Evolutionary conservation across 768 basidiomycete genomes (phyloP).

Genomic region (Mycena capillaripes): DNA sequence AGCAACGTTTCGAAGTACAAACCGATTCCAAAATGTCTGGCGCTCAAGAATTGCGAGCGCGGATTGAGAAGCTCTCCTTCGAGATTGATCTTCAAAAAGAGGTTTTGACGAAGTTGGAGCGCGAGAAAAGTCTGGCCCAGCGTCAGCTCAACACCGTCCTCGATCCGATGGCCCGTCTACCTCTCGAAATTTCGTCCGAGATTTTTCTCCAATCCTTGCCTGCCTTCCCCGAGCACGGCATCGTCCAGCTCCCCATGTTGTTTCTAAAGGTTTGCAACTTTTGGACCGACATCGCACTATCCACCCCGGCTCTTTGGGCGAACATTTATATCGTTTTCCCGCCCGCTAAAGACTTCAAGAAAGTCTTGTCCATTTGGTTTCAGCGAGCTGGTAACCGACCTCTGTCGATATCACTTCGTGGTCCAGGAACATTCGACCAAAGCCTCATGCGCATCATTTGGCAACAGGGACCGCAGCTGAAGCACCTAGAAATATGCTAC

Average conservation of each 20-base stretch:
- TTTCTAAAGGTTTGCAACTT: neutral
- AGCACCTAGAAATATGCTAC: neutral
- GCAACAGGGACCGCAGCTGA: neutral
- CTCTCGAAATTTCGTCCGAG: neutral
- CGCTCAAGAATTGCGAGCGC: neutral
- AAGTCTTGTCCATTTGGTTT: neutral
- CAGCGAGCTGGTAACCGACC: neutral
- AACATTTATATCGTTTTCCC: neutral
- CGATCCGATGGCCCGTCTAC: neutral
- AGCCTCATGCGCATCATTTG: neutral
- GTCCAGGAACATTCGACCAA: neutral
- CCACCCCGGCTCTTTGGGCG: neutral
- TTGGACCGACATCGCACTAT: neutral
- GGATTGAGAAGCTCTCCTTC: neutral
- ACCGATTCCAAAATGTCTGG: no score
- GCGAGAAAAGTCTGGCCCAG: neutral
- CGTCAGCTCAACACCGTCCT: neutral
- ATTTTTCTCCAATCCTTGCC: neutral
- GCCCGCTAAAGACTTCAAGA: neutral
- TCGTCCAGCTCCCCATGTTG: neutral
- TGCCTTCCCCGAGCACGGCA: no score
- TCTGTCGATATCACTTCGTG: neutral
- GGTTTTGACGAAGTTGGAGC: neutral
- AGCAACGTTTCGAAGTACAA: no score
- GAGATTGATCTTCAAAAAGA: neutral